Base-by-base conservation (phyloP, 2,329 filamentous ascomycete species). In the Alternaria triticimaculans region DNA sequence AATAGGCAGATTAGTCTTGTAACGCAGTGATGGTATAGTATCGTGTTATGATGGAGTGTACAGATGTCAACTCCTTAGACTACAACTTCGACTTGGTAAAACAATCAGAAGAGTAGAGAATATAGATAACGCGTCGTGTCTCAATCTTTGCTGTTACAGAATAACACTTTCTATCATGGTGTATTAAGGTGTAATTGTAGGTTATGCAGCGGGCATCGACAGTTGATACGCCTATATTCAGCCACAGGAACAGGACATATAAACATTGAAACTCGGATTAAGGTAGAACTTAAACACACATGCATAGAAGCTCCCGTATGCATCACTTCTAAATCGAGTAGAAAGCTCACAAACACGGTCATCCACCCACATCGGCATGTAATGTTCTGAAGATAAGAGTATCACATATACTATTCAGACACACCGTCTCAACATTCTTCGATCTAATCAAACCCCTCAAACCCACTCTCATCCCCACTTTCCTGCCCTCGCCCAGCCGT, bases 371-470 rank as follows among this genome's bases (percentile, higher is more conserved):
- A 41, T 41, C 2, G 33, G 5, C 33, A 41, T 41, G 33, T 41
- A 10, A n/a, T 41, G 8, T 41, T 37, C 7, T 37, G 33, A 37
- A 3, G n/a, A n/a, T n/a, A n/a, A n/a, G n/a, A n/a, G n/a, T n/a
- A n/a, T n/a, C n/a, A n/a, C n/a, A n/a, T n/a, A n/a, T n/a, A n/a
- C n/a, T n/a, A n/a, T n/a, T n/a, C n/a, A n/a, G n/a, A n/a, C n/a
- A n/a, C n/a, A n/a, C n/a, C n/a, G n/a, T n/a, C n/a, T n/a, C n/a
- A n/a, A n/a, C n/a, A n/a, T n/a, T n/a, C n/a, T n/a, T n/a, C n/a
- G n/a, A n/a, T n/a, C 18, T 64, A 66, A 61, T 81, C 81, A 64
- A 83, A 82, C 6, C 82, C 82, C 53, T 77, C 80, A 75, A 83
- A 83, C 10, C 30, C 56, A 20, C 60, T 60, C 37, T 51, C 66